These are phyloP conservation scores for Hypomyces perniciosus DNA, from an alignment of 2,329 filamentous ascomycete genomes.

Conservation along the genomic window DNA sequence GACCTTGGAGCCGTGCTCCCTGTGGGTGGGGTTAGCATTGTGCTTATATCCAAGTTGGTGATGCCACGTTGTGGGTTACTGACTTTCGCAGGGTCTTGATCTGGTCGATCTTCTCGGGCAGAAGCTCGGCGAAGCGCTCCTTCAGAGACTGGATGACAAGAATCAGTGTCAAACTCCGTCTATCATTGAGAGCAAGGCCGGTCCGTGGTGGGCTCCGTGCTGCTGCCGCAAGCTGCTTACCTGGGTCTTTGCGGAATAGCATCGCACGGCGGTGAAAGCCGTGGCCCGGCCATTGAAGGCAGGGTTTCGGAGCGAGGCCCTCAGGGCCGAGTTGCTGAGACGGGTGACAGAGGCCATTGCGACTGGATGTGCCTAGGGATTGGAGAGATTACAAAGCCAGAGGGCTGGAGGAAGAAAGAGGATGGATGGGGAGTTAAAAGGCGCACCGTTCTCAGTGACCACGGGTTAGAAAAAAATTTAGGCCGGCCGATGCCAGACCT, in stretches of 20 bases:
- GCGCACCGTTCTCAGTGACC: constrained; percentile 21
- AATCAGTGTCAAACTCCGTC: constrained; percentile 12
- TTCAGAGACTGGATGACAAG: constrained; percentile 68
- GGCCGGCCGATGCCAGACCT: constrained; percentile 15
- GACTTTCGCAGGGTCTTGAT: constrained; percentile 98
- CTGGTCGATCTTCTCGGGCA: constrained; percentile 96
- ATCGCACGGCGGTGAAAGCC: constrained; percentile 77
- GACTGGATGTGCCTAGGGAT: constrained; percentile 17
- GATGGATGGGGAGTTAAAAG: constrained; percentile 30
- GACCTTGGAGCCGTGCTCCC: constrained; percentile 92
- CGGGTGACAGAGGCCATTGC: constrained; percentile 79
- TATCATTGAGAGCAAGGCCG: not conserved
- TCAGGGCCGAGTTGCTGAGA: constrained; percentile 74
- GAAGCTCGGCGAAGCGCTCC: constrained; percentile 93
- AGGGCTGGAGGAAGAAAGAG: constrained; percentile 23
- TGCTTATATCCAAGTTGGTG: constrained; percentile 16
- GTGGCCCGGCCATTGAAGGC: constrained; percentile 62
- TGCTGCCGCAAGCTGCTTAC: constrained; percentile 41
- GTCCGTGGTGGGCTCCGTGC: not conserved
- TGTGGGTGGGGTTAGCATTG: constrained; percentile 32
- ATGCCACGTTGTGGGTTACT: constrained; percentile 25
- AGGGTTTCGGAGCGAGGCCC: constrained; percentile 64
- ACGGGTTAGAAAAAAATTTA: constrained; percentile 20
- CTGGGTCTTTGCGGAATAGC: constrained; percentile 90
- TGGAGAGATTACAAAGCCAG: constrained; percentile 11